Percentiles rank a stretch among this genome's conserved stretches.
These are phyloP conservation scores for Volvox africanus DNA, from an alignment of 139 green algal genomes.

Conservation along the genomic window DNA sequence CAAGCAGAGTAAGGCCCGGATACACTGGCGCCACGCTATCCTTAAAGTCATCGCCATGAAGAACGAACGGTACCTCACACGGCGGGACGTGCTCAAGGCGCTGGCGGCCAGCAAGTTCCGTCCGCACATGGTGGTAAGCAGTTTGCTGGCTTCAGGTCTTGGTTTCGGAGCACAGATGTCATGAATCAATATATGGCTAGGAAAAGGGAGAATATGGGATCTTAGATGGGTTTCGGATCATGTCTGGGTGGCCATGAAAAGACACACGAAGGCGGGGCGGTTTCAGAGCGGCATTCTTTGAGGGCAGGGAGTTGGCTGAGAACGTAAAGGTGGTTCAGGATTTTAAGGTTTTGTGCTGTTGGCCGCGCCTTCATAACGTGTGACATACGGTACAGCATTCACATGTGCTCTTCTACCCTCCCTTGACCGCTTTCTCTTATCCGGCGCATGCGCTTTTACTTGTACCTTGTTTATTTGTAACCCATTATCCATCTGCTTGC, in stretches of 20 bases:
- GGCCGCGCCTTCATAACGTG: no score
- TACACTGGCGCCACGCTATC: slow-evolving; percentile 38
- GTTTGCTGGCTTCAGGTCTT: neutral
- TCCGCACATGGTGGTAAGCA: slow-evolving; percentile 28
- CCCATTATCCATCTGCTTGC: neutral
- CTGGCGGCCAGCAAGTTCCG: slow-evolving; percentile 32
- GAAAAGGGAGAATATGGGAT: neutral
- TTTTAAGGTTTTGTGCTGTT: no score
- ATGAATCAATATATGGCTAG: neutral
- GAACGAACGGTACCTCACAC: slow-evolving; percentile 34
- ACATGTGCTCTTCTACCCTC: no score
- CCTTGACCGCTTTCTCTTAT: neutral
- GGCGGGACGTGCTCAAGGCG: slow-evolving; percentile 29
- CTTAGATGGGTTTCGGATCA: neutral
- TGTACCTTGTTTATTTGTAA: neutral
- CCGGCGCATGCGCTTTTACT: neutral
- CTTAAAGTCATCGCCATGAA: neutral
- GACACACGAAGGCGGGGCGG: neutral
- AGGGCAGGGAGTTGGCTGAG: no score
- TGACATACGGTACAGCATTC: no score
- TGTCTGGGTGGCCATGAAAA: neutral
- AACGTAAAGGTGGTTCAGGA: no score
- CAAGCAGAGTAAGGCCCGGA: neutral
- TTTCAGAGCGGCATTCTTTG: no score
- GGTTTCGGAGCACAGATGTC: neutral